These are phyloP conservation scores for Athelia sp. DNA, from an alignment of 1,284 basidiomycete genomes.

Conservation along the genomic window DNA sequence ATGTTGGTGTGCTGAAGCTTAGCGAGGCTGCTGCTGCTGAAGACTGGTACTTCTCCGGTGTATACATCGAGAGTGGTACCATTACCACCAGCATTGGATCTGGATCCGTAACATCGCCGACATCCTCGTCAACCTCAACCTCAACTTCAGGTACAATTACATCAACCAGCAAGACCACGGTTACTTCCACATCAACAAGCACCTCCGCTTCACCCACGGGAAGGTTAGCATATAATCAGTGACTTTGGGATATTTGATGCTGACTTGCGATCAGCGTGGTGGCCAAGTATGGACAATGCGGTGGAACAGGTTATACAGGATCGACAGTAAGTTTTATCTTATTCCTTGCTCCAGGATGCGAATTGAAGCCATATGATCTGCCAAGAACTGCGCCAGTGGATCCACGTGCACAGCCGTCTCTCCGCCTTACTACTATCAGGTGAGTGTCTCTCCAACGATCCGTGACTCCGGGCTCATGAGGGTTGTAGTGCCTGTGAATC, in stretches of 20 bases:
- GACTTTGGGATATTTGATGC: no score
- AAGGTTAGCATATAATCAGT: no score
- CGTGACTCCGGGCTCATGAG: background rate
- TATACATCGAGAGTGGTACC: slow-evolving; percentile 53
- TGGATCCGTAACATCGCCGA: slow-evolving; percentile 23
- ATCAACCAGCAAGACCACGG: slow-evolving; percentile 17
- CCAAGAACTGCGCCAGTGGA: slow-evolving; percentile 33
- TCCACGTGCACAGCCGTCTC: slow-evolving; percentile 44
- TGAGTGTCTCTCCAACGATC: slow-evolving; percentile 13
- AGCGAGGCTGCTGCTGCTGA: slow-evolving; percentile 41
- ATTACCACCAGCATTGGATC: slow-evolving; percentile 48
- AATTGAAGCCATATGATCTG: no score
- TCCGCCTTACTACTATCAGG: slow-evolving; percentile 52
- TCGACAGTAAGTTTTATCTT: slow-evolving; percentile 1
- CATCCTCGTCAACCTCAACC: slow-evolving; percentile 15
- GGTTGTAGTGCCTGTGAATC: slow-evolving; percentile 10
- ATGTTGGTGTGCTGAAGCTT: slow-evolving; percentile 57
- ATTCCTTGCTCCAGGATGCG: no score
- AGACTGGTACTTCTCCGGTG: slow-evolving; percentile 57
- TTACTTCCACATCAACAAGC: slow-evolving; percentile 27
- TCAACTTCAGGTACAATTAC: slow-evolving; percentile 16
- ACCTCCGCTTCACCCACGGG: slow-evolving; percentile 33
- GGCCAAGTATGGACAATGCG: slow-evolving; percentile 45
- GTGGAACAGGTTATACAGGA: slow-evolving; percentile 26
- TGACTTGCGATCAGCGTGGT: no score